These are phyloP conservation scores for Colletotrichum sp. DNA, from an alignment of 2,329 filamentous ascomycete genomes.

Conservation along the genomic window DNA sequence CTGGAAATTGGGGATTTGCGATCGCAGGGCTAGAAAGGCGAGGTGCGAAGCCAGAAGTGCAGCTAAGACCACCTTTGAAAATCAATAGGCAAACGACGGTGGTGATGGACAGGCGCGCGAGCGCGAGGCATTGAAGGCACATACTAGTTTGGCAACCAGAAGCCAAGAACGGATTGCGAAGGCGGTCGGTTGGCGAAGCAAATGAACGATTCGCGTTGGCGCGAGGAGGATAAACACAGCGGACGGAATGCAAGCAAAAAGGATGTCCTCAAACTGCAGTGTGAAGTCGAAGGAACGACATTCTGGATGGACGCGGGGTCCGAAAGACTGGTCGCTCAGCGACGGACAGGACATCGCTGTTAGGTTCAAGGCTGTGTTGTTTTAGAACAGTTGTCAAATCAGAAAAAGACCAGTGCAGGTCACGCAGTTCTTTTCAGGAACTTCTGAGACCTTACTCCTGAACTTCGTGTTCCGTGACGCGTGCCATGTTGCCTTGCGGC, in stretches of 20 bases:
- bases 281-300: conserved; percentile 35
- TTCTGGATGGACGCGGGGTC: conserved; percentile 23
- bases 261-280: conserved; percentile 29
- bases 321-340: conserved; percentile 23
- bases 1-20: background rate
- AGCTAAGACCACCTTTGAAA: conserved; percentile 3
- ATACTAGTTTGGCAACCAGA: conserved; percentile 18
- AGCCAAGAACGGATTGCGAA: conserved; percentile 8
- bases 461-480: background rate
- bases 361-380: background rate
- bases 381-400: background rate
- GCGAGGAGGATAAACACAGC: conserved; percentile 24
- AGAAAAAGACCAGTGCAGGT: background rate
- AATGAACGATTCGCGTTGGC: background rate
- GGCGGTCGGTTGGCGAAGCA: background rate
- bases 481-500: background rate
- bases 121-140: background rate
- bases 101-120: background rate
- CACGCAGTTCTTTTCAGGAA: background rate
- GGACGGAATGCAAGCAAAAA: conserved; percentile 25
- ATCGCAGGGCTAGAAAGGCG: conserved; percentile 22
- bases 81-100: background rate
- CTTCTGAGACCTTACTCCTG: background rate
- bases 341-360: background rate
- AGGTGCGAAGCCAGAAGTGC: conserved; percentile 21